These are phyloP conservation scores for Candida golubevii DNA, from an alignment of 805 yeast genomes.

Conservation along the genomic window DNA sequence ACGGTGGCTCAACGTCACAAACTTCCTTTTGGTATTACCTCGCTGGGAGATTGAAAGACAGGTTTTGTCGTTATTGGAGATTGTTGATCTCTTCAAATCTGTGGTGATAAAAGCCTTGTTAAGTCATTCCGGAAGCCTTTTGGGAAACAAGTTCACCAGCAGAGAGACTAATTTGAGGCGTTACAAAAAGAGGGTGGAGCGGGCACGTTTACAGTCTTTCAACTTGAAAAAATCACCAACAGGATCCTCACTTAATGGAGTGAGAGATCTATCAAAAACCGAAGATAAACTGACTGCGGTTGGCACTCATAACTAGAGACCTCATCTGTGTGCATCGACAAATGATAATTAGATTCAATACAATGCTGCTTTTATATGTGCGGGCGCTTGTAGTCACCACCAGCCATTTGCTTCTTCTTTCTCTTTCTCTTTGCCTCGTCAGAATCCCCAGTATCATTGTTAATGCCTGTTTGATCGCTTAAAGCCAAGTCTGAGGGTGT, in stretches of 20 bases:
- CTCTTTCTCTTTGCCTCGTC: slow-evolving; percentile 33
- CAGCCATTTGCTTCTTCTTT: slow-evolving; percentile 37
- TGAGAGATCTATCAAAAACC: no score
- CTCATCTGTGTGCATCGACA: no score
- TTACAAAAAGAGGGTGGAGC: neutral
- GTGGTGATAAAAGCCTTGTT: slow-evolving; percentile 29
- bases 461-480: slow-evolving; percentile 41
- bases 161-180: slow-evolving; percentile 6
- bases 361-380: slow-evolving; percentile 14
- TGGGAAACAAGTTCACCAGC: slow-evolving; percentile 29
- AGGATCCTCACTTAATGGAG: no score
- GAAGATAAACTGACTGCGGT: no score
- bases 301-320: no score
- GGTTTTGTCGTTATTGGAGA: slow-evolving; percentile 33
- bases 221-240: neutral
- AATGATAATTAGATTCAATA: no score
- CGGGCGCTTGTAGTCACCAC: slow-evolving; percentile 35
- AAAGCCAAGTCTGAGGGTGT: slow-evolving; percentile 64
- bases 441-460: slow-evolving; percentile 37
- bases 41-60: slow-evolving; percentile 27
- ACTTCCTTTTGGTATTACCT: slow-evolving; percentile 32
- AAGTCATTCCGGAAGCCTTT: slow-evolving; percentile 32
- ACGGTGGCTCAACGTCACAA: slow-evolving; percentile 35
- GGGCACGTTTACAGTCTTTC: neutral
- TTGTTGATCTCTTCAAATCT: slow-evolving; percentile 31